Evolutionary conservation across 768 basidiomycete genomes (phyloP).

Genomic region (Boletus barrowsii): DNA sequence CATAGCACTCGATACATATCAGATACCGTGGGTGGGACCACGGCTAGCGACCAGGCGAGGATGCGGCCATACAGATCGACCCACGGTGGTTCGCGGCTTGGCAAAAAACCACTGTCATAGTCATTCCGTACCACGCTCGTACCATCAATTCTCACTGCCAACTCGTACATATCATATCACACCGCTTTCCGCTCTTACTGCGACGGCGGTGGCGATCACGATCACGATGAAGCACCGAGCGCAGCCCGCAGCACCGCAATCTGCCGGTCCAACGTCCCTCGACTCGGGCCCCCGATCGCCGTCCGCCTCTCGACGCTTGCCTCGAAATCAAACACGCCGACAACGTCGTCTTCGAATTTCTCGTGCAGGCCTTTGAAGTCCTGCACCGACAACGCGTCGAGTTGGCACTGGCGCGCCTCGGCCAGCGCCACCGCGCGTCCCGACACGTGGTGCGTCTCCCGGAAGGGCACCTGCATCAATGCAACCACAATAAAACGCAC

Average conservation of each 20-base stretch:
- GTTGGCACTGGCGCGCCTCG: slow-evolving; percentile 74
- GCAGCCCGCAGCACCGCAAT: slow-evolving; percentile 69
- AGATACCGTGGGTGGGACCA: too few relatives aligned
- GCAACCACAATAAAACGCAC: neutral
- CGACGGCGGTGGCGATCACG: too few relatives aligned
- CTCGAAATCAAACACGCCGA: slow-evolving; percentile 90
- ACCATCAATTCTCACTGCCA: neutral
- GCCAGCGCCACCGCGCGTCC: slow-evolving; percentile 95
- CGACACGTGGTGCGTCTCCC: slow-evolving; percentile 97
- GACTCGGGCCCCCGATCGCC: slow-evolving; percentile 90
- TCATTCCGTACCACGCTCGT: neutral
- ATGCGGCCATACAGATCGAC: neutral
- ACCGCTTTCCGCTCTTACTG: neutral
- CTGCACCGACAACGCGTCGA: slow-evolving; percentile 74
- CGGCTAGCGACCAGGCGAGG: too few relatives aligned
- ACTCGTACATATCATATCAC: neutral
- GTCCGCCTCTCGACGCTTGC: slow-evolving; percentile 89
- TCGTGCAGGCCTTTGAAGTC: slow-evolving; percentile 77
- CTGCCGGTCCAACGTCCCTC: slow-evolving; percentile 81
- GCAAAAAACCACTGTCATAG: neutral
- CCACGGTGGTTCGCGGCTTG: neutral
- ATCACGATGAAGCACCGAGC: slow-evolving; percentile 34
- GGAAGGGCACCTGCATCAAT: slow-evolving; percentile 80
- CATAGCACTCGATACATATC: too few relatives aligned
- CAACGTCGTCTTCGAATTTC: slow-evolving; percentile 80